Conservation (phyloP, 768 basidiomycete genomes). For the Mycena galericulata region DNA sequence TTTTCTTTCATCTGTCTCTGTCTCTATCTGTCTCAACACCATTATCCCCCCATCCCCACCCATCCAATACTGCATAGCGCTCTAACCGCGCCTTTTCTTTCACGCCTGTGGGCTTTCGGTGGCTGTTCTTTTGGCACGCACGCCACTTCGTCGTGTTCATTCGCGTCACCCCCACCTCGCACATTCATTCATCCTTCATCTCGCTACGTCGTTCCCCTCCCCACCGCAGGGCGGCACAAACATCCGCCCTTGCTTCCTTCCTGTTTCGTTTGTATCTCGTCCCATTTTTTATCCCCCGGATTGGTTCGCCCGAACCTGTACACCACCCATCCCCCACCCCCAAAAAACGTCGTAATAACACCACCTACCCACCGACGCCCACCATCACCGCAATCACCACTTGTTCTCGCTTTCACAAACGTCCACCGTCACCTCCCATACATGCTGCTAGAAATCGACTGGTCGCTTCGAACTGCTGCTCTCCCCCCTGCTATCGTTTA, state of each 20-base stretch:
- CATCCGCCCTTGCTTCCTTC: neutral
- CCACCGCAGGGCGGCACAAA: neutral
- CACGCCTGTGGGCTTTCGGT: constrained; percentile 16
- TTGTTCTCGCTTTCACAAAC: neutral
- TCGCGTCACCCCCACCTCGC: constrained; percentile 23
- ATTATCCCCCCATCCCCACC: constrained; percentile 20
- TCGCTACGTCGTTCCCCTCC: no score
- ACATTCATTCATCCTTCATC: constrained; percentile 13
- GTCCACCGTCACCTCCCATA: neutral
- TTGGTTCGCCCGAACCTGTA: constrained; percentile 27
- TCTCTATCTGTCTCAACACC: constrained; percentile 14
- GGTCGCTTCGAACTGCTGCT: constrained; percentile 20
- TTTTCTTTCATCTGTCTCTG: neutral
- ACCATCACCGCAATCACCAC: no score
- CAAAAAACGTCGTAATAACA: constrained; percentile 18
- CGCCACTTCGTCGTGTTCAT: constrained; percentile 6
- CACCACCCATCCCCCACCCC: constrained; percentile 20
- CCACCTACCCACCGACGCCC: no score
- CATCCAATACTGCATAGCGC: constrained; percentile 29
- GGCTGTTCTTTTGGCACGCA: constrained; percentile 12
- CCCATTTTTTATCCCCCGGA: constrained; percentile 17
- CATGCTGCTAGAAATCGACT: constrained; percentile 29
- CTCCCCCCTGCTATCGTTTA: constrained; percentile 9
- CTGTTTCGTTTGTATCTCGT: neutral
- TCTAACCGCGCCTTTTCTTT: constrained; percentile 17